Evolutionary conservation across 805 yeast species (phyloP).

Genomic region (Wickerhamiella kurtzmanii): DNA sequence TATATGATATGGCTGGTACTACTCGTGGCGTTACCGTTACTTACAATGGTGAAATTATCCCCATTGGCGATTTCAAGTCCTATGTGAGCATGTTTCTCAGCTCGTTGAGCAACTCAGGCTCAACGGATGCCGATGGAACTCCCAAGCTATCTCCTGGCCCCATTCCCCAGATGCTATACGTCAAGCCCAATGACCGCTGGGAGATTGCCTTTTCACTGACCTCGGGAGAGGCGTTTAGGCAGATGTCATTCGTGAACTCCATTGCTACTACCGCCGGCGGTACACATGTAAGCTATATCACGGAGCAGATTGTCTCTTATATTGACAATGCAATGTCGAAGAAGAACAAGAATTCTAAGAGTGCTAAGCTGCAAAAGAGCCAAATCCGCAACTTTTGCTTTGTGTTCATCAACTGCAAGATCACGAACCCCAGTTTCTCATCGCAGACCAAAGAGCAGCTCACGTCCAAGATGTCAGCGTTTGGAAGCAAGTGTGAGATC

Average conservation of each 20-base stretch:
- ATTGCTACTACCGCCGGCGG: conserved; percentile 97
- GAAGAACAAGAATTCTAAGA: conserved; percentile 38
- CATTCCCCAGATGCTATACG: conserved; percentile 46
- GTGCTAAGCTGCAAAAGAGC: conserved; percentile 65
- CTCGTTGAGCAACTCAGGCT: conserved; percentile 32
- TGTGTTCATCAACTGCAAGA: conserved; percentile 75
- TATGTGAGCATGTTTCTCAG: conserved; percentile 83
- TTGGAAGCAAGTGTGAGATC: conserved; percentile 74
- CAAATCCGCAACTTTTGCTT: conserved; percentile 88
- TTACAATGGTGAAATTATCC: conserved; percentile 60
- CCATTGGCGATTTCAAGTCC: conserved; percentile 61
- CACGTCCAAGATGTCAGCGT: conserved; percentile 76
- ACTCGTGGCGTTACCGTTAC: conserved; percentile 68
- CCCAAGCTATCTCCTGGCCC: conserved; percentile 19
- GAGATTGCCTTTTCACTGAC: conserved; percentile 91
- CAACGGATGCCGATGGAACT: conserved; percentile 22
- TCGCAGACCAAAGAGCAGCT: conserved; percentile 95
- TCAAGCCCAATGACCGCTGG: conserved; percentile 78
- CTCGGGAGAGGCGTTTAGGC: conserved; percentile 68
- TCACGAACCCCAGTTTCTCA: conserved; percentile 94
- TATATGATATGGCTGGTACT: conserved; percentile 89
- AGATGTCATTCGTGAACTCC: conserved; percentile 92
- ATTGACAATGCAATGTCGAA: conserved; percentile 62
- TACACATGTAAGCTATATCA: conserved; percentile 75
- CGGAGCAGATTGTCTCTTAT: conserved; percentile 73